Evolutionary conservation across 2,329 filamentous ascomycete species (phyloP).

Genomic region (Stylonectria norvegica): DNA sequence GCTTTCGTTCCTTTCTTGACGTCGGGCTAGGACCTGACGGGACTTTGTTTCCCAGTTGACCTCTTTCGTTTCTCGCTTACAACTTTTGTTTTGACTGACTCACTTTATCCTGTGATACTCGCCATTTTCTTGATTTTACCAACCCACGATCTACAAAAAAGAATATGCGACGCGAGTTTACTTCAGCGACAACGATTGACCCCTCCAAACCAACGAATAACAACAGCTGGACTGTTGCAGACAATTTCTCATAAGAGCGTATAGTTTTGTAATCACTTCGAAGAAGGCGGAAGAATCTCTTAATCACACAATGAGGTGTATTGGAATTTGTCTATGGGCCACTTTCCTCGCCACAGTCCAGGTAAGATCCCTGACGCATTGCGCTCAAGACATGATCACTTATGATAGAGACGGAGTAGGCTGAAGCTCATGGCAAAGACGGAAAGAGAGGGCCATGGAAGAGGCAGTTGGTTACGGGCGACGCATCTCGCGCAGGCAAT

Average conservation of each 20-base stretch:
- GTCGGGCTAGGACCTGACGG: constrained; percentile 18
- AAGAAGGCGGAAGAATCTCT: too few species aligned
- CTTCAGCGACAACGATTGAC: constrained; percentile 2
- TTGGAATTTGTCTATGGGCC: constrained; percentile 2
- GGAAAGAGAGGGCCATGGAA: neutral
- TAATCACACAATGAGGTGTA: constrained; percentile 7
- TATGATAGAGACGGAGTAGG: neutral
- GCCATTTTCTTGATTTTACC: constrained; percentile 4
- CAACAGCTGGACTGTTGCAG: constrained; percentile 29
- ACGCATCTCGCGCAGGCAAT: neutral
- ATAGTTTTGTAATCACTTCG: too few species aligned
- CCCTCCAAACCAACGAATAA: constrained; percentile 2
- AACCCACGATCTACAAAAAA: constrained; percentile 1
- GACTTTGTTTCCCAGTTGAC: constrained; percentile 3
- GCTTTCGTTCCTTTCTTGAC: constrained; percentile 13
- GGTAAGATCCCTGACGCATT: constrained; percentile 9
- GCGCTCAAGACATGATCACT: neutral
- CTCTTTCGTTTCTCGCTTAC: constrained; percentile 1
- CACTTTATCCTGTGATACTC: constrained; percentile 12
- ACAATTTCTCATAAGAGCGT: too few species aligned
- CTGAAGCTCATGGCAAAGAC: neutral
- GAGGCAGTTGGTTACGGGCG: too few species aligned
- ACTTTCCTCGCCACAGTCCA: constrained; percentile 17
- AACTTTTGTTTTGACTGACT: constrained; percentile 17
- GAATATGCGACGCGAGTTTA: constrained; percentile 12